Base-by-base conservation (phyloP, 139 green algal genomes). In the Tetradesmus lagerheimii region DNA sequence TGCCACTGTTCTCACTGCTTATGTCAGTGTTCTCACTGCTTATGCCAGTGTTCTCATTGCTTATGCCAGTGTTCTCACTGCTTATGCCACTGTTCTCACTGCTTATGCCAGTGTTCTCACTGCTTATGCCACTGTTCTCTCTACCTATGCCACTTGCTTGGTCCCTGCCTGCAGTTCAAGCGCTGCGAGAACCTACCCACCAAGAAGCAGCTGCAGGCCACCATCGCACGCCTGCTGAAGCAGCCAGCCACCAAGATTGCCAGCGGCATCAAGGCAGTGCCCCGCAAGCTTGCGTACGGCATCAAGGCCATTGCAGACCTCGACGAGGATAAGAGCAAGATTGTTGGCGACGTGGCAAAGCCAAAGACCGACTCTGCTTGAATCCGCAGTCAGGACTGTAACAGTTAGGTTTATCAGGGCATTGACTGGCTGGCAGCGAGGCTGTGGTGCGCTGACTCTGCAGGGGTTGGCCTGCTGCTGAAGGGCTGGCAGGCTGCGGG, bases 101-200 rank as follows among this genome's bases (percentile, higher is more conserved):
- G 47, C 12, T 62, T 16, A 12, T 23, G 2, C 1, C 47, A 23
- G 47, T 1, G 47, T 62, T 62, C 47, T 43, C 94, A 38, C 34
- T 71, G 31, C 85, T 91, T 11, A 15, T 88, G 39, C 92, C 16
- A 37, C 27, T 89, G 64, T 37, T 71, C 1, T 37, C 2, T n/a
- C n/a, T n/a, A n/a, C n/a, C n/a, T n/a, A n/a, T n/a, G n/a, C n/a
- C n/a, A 6, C 45, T 31, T 57, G 20, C 47, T 8, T n/a, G 23
- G 64, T 31, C 12, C n/a, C 14, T 43, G 15, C 88, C 0, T 67
- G 89, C 90, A 96, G 94, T 91, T 98, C 66, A 96, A 96, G 90
- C 92, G 92, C 74, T 96, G 97, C 90, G 94, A 98, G 93, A 96
- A 97, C 83, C 87, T 99, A 86, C 97, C 97, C 66, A 99, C 95